These are phyloP conservation scores for Elsinoe necatrix DNA, from an alignment of 2,329 filamentous ascomycete genomes.

Conservation along the genomic window DNA sequence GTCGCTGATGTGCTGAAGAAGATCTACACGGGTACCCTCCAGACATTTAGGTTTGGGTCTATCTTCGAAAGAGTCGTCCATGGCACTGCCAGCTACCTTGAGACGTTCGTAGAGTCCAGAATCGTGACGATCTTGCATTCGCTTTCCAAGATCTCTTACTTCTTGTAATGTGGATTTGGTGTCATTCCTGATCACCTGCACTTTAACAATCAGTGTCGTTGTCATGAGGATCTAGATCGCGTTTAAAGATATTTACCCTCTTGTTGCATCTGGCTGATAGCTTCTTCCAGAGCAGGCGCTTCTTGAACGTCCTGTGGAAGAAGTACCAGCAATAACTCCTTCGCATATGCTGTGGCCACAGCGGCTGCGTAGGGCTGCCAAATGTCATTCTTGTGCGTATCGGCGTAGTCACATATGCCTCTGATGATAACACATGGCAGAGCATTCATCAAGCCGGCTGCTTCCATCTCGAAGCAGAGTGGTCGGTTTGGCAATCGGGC, in stretches of 20 bases:
- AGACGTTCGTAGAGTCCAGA: neutral
- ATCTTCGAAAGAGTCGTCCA: neutral
- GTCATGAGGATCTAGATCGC: too few relatives aligned
- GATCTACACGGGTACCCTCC: neutral
- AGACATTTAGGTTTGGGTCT: neutral
- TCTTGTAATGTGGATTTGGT: neutral
- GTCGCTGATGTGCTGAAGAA: neutral
- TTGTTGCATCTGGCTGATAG: too few relatives aligned
- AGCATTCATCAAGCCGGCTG: conserved; percentile 14
- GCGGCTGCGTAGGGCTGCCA: conserved; percentile 23
- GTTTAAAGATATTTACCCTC: too few relatives aligned
- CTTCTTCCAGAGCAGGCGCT: neutral
- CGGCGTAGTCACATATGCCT: conserved; percentile 23
- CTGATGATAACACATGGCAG: conserved; percentile 23
- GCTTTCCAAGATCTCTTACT: neutral
- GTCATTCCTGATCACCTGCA: neutral
- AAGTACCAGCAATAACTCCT: conserved; percentile 17
- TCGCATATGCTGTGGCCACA: conserved; percentile 21
- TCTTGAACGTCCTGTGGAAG: neutral
- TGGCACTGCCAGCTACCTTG: neutral
- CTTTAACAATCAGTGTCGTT: too few relatives aligned
- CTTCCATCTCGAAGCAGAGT: conserved; percentile 20
- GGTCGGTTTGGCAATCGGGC: too few relatives aligned
- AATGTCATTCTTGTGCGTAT: conserved; percentile 22
- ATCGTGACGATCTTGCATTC: neutral